Conservation (phyloP, 371 early-diverging fungal species). For the Mucor saturninus region DNA sequence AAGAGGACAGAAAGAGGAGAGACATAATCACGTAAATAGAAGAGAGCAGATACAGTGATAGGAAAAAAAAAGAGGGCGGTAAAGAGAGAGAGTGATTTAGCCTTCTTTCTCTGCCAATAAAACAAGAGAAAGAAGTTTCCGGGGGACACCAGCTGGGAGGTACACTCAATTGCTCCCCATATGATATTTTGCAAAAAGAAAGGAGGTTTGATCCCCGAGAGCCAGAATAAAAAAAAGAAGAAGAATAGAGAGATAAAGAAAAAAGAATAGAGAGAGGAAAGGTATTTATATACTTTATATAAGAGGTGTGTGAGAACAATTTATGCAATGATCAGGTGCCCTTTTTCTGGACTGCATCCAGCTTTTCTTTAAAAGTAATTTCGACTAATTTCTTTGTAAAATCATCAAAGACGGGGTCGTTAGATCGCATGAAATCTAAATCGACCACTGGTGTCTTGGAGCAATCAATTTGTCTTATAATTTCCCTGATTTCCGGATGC, state of each 20-base stretch:
- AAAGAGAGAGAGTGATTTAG: conserved; percentile 7
- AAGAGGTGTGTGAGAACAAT: conserved; percentile 8
- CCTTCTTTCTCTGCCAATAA: conserved; percentile 2
- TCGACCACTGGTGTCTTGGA: conserved; percentile 38
- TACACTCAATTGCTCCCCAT: conserved; percentile 24
- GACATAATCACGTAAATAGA: too few species aligned
- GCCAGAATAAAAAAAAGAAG: neutral
- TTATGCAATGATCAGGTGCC: conserved; percentile 13
- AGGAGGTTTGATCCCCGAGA: too few species aligned
- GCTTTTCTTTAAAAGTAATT: conserved; percentile 24
- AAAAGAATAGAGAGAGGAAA: neutral
- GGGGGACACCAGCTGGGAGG: conserved; percentile 21
- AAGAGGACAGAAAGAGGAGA: too few species aligned
- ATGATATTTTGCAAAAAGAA: neutral
- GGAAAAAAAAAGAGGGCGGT: too few species aligned
- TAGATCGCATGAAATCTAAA: conserved; percentile 21
- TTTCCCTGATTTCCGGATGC: conserved; percentile 36
- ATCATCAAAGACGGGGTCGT: conserved; percentile 28
- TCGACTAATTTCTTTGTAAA: conserved; percentile 28
- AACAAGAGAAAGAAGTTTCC: conserved; percentile 12
- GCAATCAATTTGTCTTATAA: conserved; percentile 31
- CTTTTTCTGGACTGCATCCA: neutral
- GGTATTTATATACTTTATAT: neutral
- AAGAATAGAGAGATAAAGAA: neutral
- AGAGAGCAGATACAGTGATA: too few species aligned